phyloP scores from a whole-genome alignment of 345 rosid genomes.

The Rhodamnia rubescens region DNA sequence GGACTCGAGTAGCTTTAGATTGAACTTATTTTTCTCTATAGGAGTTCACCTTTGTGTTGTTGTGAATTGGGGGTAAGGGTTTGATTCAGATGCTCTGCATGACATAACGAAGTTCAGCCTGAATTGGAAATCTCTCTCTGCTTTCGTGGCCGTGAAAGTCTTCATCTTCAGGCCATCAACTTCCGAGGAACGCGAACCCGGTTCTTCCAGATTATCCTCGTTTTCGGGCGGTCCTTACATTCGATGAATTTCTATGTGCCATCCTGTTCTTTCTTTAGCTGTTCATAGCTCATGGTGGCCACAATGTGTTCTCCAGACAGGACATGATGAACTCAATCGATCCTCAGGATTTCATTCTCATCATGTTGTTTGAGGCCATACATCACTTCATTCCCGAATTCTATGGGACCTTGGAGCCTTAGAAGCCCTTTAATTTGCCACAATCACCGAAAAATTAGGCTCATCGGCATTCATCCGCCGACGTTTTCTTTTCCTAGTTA shows the following conservation, averaged over 20 bases:
- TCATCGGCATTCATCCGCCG: not conserved
- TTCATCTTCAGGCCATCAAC: not conserved
- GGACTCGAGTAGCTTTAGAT: not conserved
- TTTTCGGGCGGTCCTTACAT: not conserved
- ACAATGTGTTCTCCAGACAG: not conserved
- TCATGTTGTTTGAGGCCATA: not conserved
- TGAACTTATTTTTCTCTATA: not conserved
- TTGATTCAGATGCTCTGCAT: constrained; percentile 4
- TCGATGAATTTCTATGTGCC: not conserved
- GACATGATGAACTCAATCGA: not conserved
- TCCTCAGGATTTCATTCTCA: not conserved
- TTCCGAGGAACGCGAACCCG: not conserved
- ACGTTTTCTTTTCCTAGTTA: not conserved
- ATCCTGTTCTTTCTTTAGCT: not conserved
- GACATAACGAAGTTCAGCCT: constrained; percentile 59
- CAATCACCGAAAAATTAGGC: not conserved
- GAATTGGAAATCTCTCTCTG: not conserved
- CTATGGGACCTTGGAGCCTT: not conserved
- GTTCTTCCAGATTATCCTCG: not conserved
- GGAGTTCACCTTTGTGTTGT: not conserved
- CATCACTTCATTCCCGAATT: not conserved
- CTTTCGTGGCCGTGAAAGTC: not conserved
- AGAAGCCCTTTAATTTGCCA: not conserved
- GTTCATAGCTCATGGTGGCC: not conserved
- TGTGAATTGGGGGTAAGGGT: not conserved